These are phyloP conservation scores for Pseudocercospora eumusae DNA, from an alignment of 2,329 filamentous ascomycete species.

Conservation along the genomic window DNA sequence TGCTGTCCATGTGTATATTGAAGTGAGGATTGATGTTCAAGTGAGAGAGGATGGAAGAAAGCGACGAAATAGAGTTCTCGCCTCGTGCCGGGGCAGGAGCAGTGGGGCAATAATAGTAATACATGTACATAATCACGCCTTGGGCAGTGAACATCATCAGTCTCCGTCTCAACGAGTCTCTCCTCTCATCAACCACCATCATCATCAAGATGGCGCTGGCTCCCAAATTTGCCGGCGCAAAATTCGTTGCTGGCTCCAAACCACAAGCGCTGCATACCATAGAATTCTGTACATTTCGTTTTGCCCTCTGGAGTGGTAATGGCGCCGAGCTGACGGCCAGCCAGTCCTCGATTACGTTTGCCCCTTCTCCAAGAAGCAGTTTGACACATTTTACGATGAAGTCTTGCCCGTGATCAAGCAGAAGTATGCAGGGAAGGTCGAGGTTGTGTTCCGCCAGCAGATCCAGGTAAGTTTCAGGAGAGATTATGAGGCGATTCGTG, in stretches of 20 bases:
- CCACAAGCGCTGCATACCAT: slow-evolving; percentile 51
- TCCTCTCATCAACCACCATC: neutral
- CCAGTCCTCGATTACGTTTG: slow-evolving; percentile 86
- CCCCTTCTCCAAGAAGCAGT: slow-evolving; percentile 72
- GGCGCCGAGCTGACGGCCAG: neutral
- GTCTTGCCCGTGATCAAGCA: slow-evolving; percentile 66
- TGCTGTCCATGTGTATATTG: no score
- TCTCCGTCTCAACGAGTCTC: neutral
- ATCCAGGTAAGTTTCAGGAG: slow-evolving; percentile 64
- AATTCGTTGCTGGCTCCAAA: slow-evolving; percentile 54
- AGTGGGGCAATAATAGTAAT: no score
- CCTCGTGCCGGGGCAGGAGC: neutral
- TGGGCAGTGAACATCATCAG: neutral
- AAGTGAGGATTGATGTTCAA: neutral
- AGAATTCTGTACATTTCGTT: slow-evolving; percentile 53
- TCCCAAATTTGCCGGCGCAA: slow-evolving; percentile 74
- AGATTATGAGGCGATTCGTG: neutral
- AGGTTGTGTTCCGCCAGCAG: slow-evolving; percentile 85
- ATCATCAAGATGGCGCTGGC: slow-evolving; percentile 65
- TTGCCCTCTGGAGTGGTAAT: neutral
- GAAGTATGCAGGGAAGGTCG: slow-evolving; percentile 63
- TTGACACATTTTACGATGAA: slow-evolving; percentile 69
- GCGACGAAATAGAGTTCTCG: neutral
- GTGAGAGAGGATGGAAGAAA: no score
- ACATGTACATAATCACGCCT: no score